Base-by-base conservation (phyloP, 1,139 yeast genomes). In the Kodamaea sp. region DNA sequence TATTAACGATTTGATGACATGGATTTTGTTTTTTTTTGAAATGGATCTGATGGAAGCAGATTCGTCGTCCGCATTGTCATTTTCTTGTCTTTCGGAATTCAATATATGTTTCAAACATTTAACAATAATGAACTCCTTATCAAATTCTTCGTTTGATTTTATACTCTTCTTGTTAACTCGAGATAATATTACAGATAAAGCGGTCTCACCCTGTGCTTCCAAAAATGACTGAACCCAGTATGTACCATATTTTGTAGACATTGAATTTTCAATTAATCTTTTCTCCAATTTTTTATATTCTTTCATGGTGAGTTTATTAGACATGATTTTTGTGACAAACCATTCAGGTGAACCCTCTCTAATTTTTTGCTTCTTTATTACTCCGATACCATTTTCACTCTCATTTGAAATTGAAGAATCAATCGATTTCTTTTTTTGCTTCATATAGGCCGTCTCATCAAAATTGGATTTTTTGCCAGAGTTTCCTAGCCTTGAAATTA, bases 91-190 rank as follows among this genome's bases (percentile, higher is more conserved):
- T 33, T 55, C 60, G 23, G 52, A 52, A 37, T 59, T 57, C 23
- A 70, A 41, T 3, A 70, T 61, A 39, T 57, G 57, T 42, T 61
- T 66, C 36, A 71, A 57, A 42, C 75, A 70, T 44, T 58, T 60
- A 8, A 71, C 65, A 24, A 71, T 68, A 11, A 56, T 47, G 39
- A 49, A 66, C 45, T 71, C 77, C 41, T 57, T 62, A 38, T 70
- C 75, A 31, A 70, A 67, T 42, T 70, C 75, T 27, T 70, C 74
- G 43, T 71, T 70, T 1, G 61, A 65, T 48, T 71, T 71, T 41
- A 70, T 69, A 45, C 72, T 67, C 46, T 69, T 68, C 43, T 62
- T 67, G 46, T 67, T 69, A 29, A 70, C 60, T 34, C 72, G 52
- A 2, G 68, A 53, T 28, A 71, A 60, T 9, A 67, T 59, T 6